These are phyloP conservation scores for Asterophora parasitica DNA, from an alignment of 768 basidiomycete genomes.

Conservation along the genomic window DNA sequence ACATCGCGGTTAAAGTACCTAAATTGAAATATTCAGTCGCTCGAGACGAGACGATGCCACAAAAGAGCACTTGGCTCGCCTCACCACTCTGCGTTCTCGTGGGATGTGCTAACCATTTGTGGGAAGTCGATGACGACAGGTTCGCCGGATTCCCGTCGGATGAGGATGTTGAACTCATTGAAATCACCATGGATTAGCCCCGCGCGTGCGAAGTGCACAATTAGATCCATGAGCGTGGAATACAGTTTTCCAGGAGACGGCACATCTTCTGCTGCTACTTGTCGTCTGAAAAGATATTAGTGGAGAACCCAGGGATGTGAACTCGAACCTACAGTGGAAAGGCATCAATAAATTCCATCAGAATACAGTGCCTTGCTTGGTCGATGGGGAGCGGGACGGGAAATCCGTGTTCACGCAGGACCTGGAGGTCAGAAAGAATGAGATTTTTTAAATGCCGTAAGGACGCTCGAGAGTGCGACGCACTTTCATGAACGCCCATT, in stretches of 20 bases:
- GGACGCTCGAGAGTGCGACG: neutral
- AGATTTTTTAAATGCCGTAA: neutral
- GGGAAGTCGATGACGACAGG: conserved; percentile 97
- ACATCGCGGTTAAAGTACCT: conserved; percentile 99
- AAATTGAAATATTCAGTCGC: conserved; percentile 4
- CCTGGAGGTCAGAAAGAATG: conserved; percentile 39
- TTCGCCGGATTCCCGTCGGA: conserved; percentile 66
- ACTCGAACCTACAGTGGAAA: conserved; percentile 74
- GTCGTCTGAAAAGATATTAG: conserved; percentile 53
- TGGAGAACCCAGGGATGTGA: conserved; percentile 4
- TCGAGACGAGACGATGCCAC: conserved; percentile 3
- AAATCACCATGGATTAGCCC: conserved; percentile 99
- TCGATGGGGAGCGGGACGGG: conserved; percentile 93
- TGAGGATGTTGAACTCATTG: conserved; percentile 99
- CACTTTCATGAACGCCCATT: conserved; percentile 99
- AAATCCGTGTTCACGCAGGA: conserved; percentile 86
- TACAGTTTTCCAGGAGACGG: conserved; percentile 88
- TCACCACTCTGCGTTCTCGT: conserved; percentile 94
- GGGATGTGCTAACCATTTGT: conserved; percentile 98
- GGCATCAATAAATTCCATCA: conserved; percentile 95
- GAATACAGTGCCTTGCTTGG: conserved; percentile 89
- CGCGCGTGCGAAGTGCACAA: conserved; percentile 88
- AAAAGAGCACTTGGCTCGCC: conserved; percentile 21
- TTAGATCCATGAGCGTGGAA: conserved; percentile 89
- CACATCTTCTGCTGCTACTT: conserved; percentile 77